Conservation (phyloP, 257 asterid species). For the Mitragyna speciosa region DNA sequence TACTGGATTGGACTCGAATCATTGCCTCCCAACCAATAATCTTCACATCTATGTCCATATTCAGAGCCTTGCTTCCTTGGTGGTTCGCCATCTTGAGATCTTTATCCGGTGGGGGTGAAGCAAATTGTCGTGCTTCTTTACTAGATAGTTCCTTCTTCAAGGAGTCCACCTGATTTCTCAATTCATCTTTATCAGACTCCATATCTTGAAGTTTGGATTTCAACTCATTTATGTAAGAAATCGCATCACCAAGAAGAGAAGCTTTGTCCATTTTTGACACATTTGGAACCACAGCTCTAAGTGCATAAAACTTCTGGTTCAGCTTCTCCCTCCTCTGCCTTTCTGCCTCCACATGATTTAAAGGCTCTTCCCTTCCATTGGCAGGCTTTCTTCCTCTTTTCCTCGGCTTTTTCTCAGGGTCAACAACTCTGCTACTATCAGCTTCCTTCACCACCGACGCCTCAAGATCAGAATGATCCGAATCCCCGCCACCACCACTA, state of each 20-base stretch:
- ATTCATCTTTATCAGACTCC: constrained; percentile 52
- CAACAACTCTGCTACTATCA: constrained; percentile 60
- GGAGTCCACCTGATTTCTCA: constrained; percentile 48
- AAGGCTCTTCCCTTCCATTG: constrained; percentile 84
- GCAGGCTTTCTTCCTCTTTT: constrained; percentile 90
- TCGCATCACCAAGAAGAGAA: constrained; percentile 85
- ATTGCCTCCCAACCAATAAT: constrained; percentile 72
- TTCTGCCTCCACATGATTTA: constrained; percentile 93
- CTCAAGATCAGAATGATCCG: constrained; percentile 84
- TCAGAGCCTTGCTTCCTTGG: constrained; percentile 17
- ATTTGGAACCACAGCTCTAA: constrained; percentile 83
- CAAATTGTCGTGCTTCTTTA: constrained; percentile 27
- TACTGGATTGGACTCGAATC: constrained; percentile 66
- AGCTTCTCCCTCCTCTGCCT: constrained; percentile 90
- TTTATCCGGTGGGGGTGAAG: constrained; percentile 26
- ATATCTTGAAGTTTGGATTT: constrained; percentile 50
- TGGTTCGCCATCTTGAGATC: constrained; percentile 18
- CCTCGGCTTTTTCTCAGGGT: constrained; percentile 65
- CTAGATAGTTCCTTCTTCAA: constrained; percentile 47
- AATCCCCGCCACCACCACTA: constrained; percentile 40
- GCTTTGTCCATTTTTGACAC: constrained; percentile 94
- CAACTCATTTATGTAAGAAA: constrained; percentile 68
- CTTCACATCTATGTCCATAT: constrained; percentile 70
- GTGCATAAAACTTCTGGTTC: constrained; percentile 77
- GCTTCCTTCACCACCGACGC: constrained; percentile 74